Percentiles rank a stretch among this genome's conserved stretches.
phyloP scores from a whole-genome alignment of 306 rosid genomes.

The peach (Prunus persica) region DNA sequence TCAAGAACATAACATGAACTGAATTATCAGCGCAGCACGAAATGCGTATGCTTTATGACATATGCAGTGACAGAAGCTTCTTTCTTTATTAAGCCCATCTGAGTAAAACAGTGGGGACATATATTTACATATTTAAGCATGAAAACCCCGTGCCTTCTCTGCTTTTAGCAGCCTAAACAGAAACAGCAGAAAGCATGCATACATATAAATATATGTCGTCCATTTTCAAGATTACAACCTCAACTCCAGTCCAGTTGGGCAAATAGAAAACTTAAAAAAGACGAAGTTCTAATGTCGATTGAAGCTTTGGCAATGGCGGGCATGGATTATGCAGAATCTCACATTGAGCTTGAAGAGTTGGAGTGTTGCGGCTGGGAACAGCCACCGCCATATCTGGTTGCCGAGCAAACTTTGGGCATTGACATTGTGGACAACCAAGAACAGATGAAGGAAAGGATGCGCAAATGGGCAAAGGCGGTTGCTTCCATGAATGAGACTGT shows the following conservation, averaged over 20 bases:
- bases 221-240: background rate
- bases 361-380: conserved; percentile 2
- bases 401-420: background rate
- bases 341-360: conserved; percentile 23
- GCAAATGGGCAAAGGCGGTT: conserved; percentile 50
- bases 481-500: conserved; percentile 29
- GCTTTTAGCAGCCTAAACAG: background rate
- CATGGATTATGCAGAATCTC: conserved; percentile 22
- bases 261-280: background rate
- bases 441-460: conserved; percentile 39
- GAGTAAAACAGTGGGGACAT: background rate
- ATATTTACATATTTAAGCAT: background rate
- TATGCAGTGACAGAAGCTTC: background rate
- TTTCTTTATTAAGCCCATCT: background rate
- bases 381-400: conserved; percentile 18
- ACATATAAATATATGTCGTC: background rate
- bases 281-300: conserved; percentile 19
- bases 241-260: background rate
- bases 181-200: background rate
- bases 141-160: background rate
- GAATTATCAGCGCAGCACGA: background rate
- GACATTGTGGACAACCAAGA: conserved; percentile 1
- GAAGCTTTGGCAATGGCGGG: conserved; percentile 61
- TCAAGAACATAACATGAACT: background rate
- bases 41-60: conserved; percentile 6